A percentile compares a stretch with the other conserved stretches of the same genome.
Conservation (phyloP, 352 stramenopile species). For the Phytophthora aleatoria region DNA sequence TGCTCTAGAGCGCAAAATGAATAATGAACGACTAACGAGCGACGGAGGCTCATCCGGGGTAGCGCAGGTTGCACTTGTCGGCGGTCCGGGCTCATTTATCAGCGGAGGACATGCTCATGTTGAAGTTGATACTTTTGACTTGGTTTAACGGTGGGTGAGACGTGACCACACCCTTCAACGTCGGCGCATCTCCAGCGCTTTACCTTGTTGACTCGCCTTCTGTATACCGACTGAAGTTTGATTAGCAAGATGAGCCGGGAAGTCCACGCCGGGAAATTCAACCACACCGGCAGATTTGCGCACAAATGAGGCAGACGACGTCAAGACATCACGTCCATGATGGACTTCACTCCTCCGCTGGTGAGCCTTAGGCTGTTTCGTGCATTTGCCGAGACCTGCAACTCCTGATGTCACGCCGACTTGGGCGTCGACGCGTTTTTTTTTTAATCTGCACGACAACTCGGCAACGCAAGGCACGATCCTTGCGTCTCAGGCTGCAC, state of each 20-base stretch:
- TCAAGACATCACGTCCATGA: neutral
- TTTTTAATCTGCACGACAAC: neutral
- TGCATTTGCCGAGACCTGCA: no score
- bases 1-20: constrained; percentile 14
- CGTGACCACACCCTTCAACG: neutral
- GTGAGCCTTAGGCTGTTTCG: no score
- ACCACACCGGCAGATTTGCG: neutral
- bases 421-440: neutral
- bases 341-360: no score
- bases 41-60: neutral
- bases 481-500: neutral
- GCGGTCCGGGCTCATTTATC: constrained; percentile 15
- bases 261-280: neutral
- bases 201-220: neutral
- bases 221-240: neutral
- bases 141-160: neutral
- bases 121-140: neutral
- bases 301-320: neutral
- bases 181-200: neutral
- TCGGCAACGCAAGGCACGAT: neutral
- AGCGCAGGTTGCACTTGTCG: constrained; percentile 10
- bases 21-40: constrained; percentile 13
- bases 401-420: no score
- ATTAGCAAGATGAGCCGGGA: neutral
- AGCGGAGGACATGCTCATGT: constrained; percentile 6